Percentiles rank a stretch among this genome's conserved stretches.
Evolutionary conservation across 352 stramenopile genomes (phyloP).

Genomic region (Globisporangium barbulae): DNA sequence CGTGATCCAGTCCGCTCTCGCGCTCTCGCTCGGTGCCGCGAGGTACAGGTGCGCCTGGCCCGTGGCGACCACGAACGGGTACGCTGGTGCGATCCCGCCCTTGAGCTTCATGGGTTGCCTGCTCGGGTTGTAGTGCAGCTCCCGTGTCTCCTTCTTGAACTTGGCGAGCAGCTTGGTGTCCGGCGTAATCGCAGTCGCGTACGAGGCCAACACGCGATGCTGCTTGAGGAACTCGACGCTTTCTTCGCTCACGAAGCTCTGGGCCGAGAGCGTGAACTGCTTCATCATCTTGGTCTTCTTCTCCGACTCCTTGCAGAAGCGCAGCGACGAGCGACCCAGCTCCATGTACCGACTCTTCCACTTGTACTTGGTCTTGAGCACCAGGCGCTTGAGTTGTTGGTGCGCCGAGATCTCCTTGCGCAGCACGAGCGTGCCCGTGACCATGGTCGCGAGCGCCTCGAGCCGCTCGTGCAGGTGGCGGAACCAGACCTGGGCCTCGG

Average conservation of each 20-base stretch:
- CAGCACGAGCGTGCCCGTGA: conserved; percentile 45
- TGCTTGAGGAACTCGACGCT: conserved; percentile 48
- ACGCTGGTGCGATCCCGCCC: conserved; percentile 22
- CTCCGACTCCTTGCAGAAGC: conserved; percentile 44
- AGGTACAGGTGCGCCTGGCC: conserved; percentile 50
- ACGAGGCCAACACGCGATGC: conserved; percentile 31
- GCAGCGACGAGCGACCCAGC: conserved; percentile 49
- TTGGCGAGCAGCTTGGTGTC: conserved; percentile 28
- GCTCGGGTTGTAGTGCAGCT: conserved; percentile 18
- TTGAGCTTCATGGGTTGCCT: conserved; percentile 8
- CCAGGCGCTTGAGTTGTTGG: conserved; percentile 49
- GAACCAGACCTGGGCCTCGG: conserved; percentile 48
- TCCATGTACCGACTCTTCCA: conserved; percentile 58
- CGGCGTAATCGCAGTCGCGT: conserved; percentile 35
- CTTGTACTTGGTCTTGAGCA: conserved; percentile 65
- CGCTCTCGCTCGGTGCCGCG: conserved; percentile 37
- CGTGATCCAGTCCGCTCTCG: conserved; percentile 55
- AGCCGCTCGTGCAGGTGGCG: conserved; percentile 46
- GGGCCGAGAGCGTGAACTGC: conserved; percentile 57
- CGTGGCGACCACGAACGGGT: conserved; percentile 60
- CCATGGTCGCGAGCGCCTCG: conserved; percentile 44
- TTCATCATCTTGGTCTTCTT: conserved; percentile 55
- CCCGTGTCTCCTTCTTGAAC: conserved; percentile 31
- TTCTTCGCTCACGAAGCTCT: conserved; percentile 58
- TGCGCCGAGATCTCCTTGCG: conserved; percentile 44